A percentile compares a stretch with the other conserved stretches of the same genome.
Evolutionary conservation across 129 eudicot genomes (phyloP).

Genomic region (Dittrichia graveolens): DNA sequence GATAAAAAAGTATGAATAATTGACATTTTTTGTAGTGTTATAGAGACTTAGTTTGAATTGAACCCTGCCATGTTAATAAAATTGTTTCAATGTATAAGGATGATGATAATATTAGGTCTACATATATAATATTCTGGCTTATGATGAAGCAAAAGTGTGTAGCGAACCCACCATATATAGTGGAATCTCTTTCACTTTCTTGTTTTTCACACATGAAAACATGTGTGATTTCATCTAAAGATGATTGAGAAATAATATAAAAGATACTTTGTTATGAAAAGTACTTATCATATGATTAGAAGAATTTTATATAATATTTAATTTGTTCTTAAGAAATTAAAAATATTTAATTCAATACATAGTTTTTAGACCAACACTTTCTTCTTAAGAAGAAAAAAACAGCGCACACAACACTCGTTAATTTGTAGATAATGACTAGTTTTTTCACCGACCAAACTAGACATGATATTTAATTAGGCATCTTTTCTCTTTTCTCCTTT

Average conservation of each 20-base stretch:
- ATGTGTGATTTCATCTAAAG: constrained; percentile 29
- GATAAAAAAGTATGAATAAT: no score
- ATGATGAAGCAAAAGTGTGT: constrained; percentile 18
- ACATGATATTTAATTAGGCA: background rate
- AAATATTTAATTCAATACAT: background rate
- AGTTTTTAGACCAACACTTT: no score
- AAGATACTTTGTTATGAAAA: constrained; percentile 24
- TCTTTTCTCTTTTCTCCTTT: background rate
- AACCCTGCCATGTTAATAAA: background rate
- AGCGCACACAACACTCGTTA: no score
- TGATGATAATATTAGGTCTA: background rate
- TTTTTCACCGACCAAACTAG: background rate
- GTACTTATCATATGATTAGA: constrained; percentile 32
- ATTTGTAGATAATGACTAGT: background rate
- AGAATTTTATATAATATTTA: background rate
- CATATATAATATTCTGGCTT: background rate
- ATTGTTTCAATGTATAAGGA: no score
- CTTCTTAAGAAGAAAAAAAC: background rate
- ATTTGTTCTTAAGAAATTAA: no score
- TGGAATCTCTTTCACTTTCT: constrained; percentile 26
- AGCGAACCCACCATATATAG: constrained; percentile 24
- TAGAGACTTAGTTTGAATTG: no score
- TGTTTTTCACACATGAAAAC: constrained; percentile 24
- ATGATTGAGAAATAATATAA: constrained; percentile 20
- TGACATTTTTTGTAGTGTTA: no score